Evolutionary conservation across 306 rosid genomes (phyloP), one percentile per base, ranked within the genome.

Genomic region (Begonia fuchsioides): DNA sequence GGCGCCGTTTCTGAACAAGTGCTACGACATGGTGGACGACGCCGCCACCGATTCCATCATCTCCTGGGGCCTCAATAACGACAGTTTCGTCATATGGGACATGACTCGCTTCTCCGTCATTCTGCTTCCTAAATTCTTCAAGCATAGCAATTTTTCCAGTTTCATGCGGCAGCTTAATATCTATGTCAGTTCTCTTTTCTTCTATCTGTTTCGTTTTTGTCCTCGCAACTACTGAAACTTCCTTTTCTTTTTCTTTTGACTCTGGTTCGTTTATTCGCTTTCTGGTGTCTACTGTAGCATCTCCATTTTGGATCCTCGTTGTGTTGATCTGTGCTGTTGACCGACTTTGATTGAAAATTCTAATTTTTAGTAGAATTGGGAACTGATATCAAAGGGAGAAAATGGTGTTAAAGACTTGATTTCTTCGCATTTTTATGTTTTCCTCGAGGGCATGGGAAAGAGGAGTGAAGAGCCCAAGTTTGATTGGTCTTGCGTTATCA

Each of bases 111-210:
- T 87, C 76, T 76, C 87, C 39, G 62, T 79, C 43, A 43, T 53
- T 9, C 66, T 87, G 59, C 92, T 87, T 32, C 92, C 96, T 0
- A 48, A 49, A 43, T 75, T 65, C 51, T 87, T 87, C 64, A 87
- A 87, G 72, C 96, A 87, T 72, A 77, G 72, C 70, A 87, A 87
- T 54, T 76, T 79, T 68, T 79, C 96, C 19, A 87, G 94, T 66
- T 87, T 87, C 73, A 73, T 87, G 76, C 56, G 96, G 38, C 96
- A 87, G 47, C 96, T 87, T 71, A 87, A 87, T 56, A 82, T 82
- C 60, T 82, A 87, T 53, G 96, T 86, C 10, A 39, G 72, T 61
- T 11, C 12, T 62, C 32, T 38, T 40, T 17, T 2, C 18, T 17
- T 32, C 4, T 13, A 12, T 12, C 10, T 15, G 13, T 39, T 44